Percentiles rank a stretch among this genome's conserved stretches.
Evolutionary conservation across 768 basidiomycete genomes (phyloP).

Genomic region (Russula brevipes): DNA sequence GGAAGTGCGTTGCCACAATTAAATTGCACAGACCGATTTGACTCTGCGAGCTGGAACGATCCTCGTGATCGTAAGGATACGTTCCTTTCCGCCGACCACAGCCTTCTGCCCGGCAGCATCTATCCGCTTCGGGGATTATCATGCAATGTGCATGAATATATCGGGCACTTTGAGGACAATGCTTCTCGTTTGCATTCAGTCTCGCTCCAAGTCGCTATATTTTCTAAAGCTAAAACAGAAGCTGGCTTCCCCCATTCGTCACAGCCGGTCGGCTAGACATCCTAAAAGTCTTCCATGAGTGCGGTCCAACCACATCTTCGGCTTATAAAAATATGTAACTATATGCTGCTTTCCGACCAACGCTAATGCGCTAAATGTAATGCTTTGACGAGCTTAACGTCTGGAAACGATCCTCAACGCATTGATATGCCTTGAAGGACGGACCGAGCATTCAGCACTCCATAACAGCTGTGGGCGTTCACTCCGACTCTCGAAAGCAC

Average conservation of each 20-base stretch:
- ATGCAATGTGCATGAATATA: neutral
- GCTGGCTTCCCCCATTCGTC: neutral
- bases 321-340: neutral
- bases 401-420: slow-evolving; percentile 6
- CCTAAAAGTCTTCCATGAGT: neutral
- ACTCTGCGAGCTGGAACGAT: neutral
- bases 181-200: slow-evolving; percentile 8
- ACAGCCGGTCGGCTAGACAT: neutral
- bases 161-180: neutral
- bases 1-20: no score
- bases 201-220: neutral
- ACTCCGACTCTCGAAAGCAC: neutral
- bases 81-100: neutral
- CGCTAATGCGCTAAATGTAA: no score
- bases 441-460: neutral
- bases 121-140: slow-evolving; percentile 12
- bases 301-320: neutral
- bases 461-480: neutral
- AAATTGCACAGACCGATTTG: neutral
- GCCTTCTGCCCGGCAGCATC: neutral
- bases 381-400: neutral
- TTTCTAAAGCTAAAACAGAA: neutral
- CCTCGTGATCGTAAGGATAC: neutral
- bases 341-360: neutral
- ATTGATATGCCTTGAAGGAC: neutral